Percentiles rank a stretch among this genome's conserved stretches.
phyloP scores from a whole-genome alignment of 306 rosid species.

The Cicer chorassanicum region DNA sequence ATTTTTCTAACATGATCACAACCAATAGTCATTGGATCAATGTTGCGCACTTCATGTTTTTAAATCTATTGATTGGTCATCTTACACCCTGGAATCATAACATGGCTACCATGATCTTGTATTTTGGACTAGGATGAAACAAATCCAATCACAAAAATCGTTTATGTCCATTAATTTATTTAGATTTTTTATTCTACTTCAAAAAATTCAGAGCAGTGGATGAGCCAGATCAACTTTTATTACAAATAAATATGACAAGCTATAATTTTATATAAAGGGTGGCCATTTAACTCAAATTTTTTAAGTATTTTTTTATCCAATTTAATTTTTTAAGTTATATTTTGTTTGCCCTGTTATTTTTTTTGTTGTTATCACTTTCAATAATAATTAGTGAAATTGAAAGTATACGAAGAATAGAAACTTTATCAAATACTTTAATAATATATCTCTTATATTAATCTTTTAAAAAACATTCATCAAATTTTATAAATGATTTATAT shows the following conservation, averaged over 20 bases:
- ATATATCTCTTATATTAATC: too few species aligned
- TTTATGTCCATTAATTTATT: neutral
- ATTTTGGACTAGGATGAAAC: neutral
- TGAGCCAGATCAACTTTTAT: neutral
- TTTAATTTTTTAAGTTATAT: too few species aligned
- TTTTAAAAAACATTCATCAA: too few species aligned
- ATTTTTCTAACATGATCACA: conserved; percentile 1
- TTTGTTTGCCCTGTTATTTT: too few species aligned
- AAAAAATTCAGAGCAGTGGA: conserved; percentile 10
- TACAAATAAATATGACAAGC: neutral
- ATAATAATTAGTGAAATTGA: too few species aligned
- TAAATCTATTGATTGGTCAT: conserved; percentile 11
- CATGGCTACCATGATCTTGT: conserved; percentile 40
- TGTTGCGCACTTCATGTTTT: conserved; percentile 34
- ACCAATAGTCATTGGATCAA: neutral
- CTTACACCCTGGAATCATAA: conserved; percentile 47
- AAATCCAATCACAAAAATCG: neutral
- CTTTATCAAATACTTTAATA: too few species aligned
- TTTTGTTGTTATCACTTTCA: too few species aligned
- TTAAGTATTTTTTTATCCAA: too few species aligned
- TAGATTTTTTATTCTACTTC: neutral
- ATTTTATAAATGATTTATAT: too few species aligned
- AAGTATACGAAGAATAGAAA: too few species aligned
- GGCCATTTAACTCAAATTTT: too few species aligned
- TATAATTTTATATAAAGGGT: neutral